Evolutionary conservation across 192 early-diverging fungal genomes (phyloP), one percentile per base, ranked within the genome.

Genomic region (Spinellus fusiger): DNA sequence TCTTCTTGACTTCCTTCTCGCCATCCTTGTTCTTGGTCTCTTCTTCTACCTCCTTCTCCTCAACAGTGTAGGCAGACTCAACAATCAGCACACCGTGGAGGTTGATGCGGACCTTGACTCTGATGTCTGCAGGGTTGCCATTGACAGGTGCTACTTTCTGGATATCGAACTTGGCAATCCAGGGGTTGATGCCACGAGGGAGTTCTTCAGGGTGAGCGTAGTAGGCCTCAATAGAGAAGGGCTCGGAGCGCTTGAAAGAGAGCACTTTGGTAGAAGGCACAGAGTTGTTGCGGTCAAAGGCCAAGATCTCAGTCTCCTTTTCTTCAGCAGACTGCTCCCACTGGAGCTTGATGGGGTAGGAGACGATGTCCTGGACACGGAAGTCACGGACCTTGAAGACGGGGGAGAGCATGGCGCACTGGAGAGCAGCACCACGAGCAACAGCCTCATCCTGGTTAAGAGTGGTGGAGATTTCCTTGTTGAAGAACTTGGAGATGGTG

Each of bases 301-400:
- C 94, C 61, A 93, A 85, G 64, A 96, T 84, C 53, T 83, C 80
- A 54, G 87, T 86, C 56, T 90, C 90, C 49, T 81, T 73, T 57
- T 89, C 86, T 68, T 90, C 91, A 56, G 76, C 75, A 54, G 82
- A 84, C 65, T 73, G 77, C 62, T 91, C 86, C 94, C 96, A 98
- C 56, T 77, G 74, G 66, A 98, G 82, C 73, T 90, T 86, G 76
- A 97, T 88, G 56, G 93, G 93, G 70, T 95, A 93, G 50, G 76
- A 68, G 54, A 88, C 90, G 73, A 91, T 83, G 81, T 98, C 96
- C 69, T 92, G 84, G 54, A 98, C 86, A 38, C 83, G 68, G 71
- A 98, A 96, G 44, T 98, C 96, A 55, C 96, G 93, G 66, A 98
- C 96, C 70, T 93, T 93, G 90, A 98, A 96, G 33, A 91, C 89